Evolutionary conservation across 805 yeast species (phyloP), one percentile per base, ranked within the genome.

Genomic region (Metschnikowia cubensis): DNA sequence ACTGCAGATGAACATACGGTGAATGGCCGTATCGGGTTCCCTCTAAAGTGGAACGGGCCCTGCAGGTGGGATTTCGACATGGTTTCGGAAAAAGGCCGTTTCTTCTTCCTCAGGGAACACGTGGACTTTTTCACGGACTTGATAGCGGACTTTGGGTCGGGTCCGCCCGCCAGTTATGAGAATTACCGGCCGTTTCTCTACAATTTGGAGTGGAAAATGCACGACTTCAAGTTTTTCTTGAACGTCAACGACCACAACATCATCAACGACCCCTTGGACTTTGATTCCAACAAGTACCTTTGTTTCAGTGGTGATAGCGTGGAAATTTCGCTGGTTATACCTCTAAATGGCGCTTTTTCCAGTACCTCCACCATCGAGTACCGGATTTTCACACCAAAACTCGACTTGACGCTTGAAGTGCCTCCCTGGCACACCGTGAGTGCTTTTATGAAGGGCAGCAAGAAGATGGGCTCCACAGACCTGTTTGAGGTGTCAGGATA

Each of bases 371-470:
- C 78, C 0, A 70, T 85, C 14, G 68, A 74, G 14, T 88, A 75
- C 57, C 65, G 67, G 1, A 55, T 85, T 2, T 54, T 55, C 2
- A 84, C 96, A 0, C 81, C 87, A 0, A 68, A 68, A 43, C 80
- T 89, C 56, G 78, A 83, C 43, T 59, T 94, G 42, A 70, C 79
- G 0, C 64, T 91, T 2, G 85, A 83, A 50, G 81, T 94, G 0
- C 98, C 99, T 0, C 85, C 92, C 1, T 94, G 98, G 96, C 95
- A 89, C 61, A 91, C 98, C 0, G 70, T 83, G 22, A 80, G 83
- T 48, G 84, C 85, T 43, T 92, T 92, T 56, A 64, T 87, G 70
- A 76, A 77, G 42, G 68, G 66, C 38, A 68, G 77, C 11, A 80
- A 77, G 17, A 77, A 79, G 14, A 75, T 89, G 53, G 98, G 96